Percentiles rank a stretch among this genome's conserved stretches.
Conservation (phyloP, 345 rosid genomes). For the Citrus mangshanensis region DNA sequence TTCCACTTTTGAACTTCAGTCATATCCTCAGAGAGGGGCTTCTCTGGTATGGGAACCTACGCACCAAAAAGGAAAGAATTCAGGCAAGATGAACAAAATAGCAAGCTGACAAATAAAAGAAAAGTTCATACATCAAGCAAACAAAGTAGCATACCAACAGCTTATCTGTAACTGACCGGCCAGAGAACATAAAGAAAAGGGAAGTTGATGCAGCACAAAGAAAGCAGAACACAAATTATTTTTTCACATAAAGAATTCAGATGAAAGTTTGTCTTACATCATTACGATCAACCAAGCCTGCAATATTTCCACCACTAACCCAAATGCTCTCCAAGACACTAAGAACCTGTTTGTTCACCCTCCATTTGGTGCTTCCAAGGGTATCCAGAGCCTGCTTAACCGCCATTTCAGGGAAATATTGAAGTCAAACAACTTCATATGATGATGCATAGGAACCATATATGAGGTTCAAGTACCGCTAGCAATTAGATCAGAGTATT, state of each 20-base stretch:
- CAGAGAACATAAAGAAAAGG: not conserved
- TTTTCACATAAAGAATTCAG: constrained; percentile 2
- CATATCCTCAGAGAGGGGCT: constrained; percentile 61
- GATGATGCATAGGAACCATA: not conserved
- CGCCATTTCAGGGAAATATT: not conserved
- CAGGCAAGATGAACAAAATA: constrained; percentile 5
- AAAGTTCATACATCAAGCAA: not conserved
- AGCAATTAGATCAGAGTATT: constrained; percentile 5
- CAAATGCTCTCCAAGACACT: constrained; percentile 78
- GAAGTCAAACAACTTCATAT: constrained; percentile 10
- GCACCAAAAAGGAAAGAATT: constrained; percentile 9
- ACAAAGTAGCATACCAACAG: not conserved
- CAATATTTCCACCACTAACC: constrained; percentile 84
- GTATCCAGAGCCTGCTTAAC: constrained; percentile 82
- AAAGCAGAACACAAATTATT: constrained; percentile 1
- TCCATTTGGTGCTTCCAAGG: constrained; percentile 95
- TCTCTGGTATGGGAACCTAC: constrained; percentile 70
- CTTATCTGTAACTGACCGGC: not conserved
- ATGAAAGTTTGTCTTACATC: constrained; percentile 57
- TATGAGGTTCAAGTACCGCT: not conserved
- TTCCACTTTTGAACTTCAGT: constrained; percentile 69
- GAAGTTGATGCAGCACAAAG: not conserved
- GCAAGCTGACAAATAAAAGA: not conserved
- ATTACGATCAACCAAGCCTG: constrained; percentile 80
- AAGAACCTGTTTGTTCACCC: constrained; percentile 74